Conservation (phyloP, 495 filamentous ascomycete species). For the Neurospora sp. region DNA sequence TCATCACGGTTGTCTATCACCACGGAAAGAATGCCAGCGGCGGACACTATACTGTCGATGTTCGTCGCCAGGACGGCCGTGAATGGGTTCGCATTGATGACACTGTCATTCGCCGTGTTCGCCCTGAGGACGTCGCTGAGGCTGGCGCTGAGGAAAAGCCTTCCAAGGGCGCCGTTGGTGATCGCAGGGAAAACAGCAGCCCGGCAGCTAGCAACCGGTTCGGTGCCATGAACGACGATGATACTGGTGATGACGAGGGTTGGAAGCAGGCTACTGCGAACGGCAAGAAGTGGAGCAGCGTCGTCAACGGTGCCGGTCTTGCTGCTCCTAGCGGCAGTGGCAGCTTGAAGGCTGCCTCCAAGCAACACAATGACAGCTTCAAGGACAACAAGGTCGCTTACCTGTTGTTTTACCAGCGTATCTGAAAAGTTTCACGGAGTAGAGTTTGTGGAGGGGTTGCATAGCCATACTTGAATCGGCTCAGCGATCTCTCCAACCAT, state of each 20-base stretch:
- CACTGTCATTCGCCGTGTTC: constrained; percentile 75
- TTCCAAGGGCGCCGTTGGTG: constrained; percentile 45
- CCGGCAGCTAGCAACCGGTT: constrained; percentile 48
- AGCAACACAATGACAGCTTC: constrained; percentile 58
- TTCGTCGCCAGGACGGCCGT: constrained; percentile 80
- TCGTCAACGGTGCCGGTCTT: constrained; percentile 45
- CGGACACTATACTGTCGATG: constrained; percentile 95
- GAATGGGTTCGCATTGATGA: constrained; percentile 97
- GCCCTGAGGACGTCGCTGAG: constrained; percentile 85
- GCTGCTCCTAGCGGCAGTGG: constrained; percentile 29
- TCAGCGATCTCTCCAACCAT: not conserved
- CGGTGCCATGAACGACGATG: constrained; percentile 56
- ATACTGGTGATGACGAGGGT: constrained; percentile 57
- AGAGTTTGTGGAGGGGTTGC: not conserved
- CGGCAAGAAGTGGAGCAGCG: constrained; percentile 55
- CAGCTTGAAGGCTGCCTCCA: constrained; percentile 38
- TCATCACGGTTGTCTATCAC: constrained; percentile 92
- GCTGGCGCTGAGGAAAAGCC: constrained; percentile 69
- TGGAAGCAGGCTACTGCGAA: constrained; percentile 81
- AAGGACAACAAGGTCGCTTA: constrained; percentile 96
- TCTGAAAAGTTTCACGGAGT: constrained; percentile 27
- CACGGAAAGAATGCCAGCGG: constrained; percentile 92
- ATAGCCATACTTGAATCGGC: not conserved
- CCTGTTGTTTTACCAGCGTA: constrained; percentile 84
- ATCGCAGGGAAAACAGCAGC: constrained; percentile 29